Conservation (phyloP, 2,329 filamentous ascomycete genomes). For the Westerdykella sp. region DNA sequence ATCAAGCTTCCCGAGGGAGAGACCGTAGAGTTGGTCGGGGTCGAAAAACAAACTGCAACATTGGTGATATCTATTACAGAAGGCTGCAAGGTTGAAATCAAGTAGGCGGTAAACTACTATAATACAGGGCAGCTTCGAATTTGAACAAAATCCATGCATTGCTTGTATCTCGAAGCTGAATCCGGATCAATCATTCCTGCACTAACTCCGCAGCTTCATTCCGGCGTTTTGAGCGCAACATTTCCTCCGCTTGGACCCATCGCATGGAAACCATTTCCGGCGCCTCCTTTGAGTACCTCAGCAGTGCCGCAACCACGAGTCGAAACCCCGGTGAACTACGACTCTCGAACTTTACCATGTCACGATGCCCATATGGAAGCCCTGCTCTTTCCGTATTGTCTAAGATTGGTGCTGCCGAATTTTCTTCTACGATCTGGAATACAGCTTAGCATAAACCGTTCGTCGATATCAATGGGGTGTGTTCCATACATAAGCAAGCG, state of each 20-base stretch:
- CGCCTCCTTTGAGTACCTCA: slow-evolving; percentile 14
- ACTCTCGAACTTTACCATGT: slow-evolving; percentile 27
- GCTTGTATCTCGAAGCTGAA: not conserved
- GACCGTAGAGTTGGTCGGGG: slow-evolving; percentile 9
- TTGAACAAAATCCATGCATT: not conserved
- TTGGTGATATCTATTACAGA: slow-evolving; percentile 19
- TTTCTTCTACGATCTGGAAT: slow-evolving; percentile 23
- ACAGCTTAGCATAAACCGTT: not conserved
- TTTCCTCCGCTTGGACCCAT: slow-evolving; percentile 10
- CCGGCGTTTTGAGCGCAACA: slow-evolving; percentile 8
- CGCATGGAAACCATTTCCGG: slow-evolving; percentile 5
- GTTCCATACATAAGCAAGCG: slow-evolving; percentile 20
- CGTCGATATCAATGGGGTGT: not conserved
- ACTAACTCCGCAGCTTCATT: slow-evolving; percentile 11
- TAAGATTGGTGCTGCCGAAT: slow-evolving; percentile 18
- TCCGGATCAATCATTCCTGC: not conserved
- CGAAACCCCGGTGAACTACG: slow-evolving; percentile 19
- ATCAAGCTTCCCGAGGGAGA: slow-evolving; percentile 13
- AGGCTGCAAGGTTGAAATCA: slow-evolving; percentile 15
- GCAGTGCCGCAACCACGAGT: slow-evolving; percentile 19
- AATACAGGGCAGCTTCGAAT: no score
- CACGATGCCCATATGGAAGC: slow-evolving; percentile 26
- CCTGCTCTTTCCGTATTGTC: slow-evolving; percentile 34
- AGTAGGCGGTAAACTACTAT: slow-evolving; percentile 1
- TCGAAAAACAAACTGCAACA: slow-evolving; percentile 17